A percentile compares a stretch with the other conserved stretches of the same genome.
These are phyloP conservation scores for Tarenaya hassleriana DNA, from an alignment of 345 rosid genomes.

Conservation along the genomic window DNA sequence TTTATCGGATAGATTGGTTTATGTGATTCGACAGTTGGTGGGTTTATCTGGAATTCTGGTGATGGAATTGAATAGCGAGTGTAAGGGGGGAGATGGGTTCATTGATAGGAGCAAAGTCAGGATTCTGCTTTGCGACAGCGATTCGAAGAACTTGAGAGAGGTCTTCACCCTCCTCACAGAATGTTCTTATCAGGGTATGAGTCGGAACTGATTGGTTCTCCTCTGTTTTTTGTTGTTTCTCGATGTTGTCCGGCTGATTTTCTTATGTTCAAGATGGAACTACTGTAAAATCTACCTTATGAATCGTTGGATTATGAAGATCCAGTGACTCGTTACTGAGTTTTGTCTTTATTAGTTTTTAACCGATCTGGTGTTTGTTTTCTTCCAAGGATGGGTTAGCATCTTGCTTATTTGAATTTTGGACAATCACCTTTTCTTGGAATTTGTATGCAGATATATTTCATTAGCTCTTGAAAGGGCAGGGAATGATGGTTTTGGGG, in stretches of 20 bases:
- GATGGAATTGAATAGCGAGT: slow-evolving; percentile 55
- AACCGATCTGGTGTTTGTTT: no score
- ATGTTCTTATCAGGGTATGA: slow-evolving; percentile 90
- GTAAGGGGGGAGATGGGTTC: slow-evolving; percentile 68
- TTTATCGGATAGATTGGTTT: slow-evolving; percentile 11
- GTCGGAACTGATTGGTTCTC: neutral
- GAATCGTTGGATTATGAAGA: no score
- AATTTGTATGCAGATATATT: no score
- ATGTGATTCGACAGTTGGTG: slow-evolving; percentile 15
- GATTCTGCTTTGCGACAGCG: slow-evolving; percentile 90
- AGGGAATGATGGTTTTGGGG: neutral
- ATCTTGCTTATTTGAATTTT: no score
- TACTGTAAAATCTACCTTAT: no score
- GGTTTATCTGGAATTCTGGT: slow-evolving; percentile 30
- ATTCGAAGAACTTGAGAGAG: slow-evolving; percentile 63
- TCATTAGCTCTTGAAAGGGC: neutral
- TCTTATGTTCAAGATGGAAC: no score
- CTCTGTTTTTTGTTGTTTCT: neutral
- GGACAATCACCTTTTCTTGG: no score
- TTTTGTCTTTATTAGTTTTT: no score
- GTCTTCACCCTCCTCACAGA: slow-evolving; percentile 67
- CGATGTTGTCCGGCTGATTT: no score
- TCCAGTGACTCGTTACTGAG: no score
- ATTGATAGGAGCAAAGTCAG: slow-evolving; percentile 96
- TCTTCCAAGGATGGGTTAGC: no score